A percentile compares a stretch with the other conserved stretches of the same genome.
These are phyloP conservation scores for Leucoagaricus sp. DNA, from an alignment of 1,284 basidiomycete genomes.

Conservation along the genomic window DNA sequence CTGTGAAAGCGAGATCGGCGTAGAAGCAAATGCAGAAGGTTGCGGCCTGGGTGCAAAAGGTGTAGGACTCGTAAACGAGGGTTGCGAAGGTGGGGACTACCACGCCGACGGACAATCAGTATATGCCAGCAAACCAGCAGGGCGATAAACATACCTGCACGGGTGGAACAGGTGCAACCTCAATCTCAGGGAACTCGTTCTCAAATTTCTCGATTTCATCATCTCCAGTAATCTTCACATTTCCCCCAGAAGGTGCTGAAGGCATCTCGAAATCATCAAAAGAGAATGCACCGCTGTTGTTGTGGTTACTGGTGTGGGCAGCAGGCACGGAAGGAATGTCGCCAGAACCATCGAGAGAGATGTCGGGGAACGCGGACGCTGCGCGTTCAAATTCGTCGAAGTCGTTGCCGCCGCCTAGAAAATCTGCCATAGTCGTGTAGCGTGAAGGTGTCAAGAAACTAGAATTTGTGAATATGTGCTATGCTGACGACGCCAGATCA, in stretches of 20 bases:
- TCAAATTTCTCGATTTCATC: conserved; percentile 92
- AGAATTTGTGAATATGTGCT: background rate
- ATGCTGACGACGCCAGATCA: conserved; percentile 8
- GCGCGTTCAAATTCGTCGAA: conserved; percentile 75
- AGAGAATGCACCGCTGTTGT: conserved; percentile 51
- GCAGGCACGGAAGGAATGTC: conserved; percentile 46
- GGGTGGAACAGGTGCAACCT: conserved; percentile 37
- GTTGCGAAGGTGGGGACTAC: conserved; percentile 23
- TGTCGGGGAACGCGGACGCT: conserved; percentile 84
- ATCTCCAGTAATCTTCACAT: conserved; percentile 81
- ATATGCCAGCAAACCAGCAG: background rate
- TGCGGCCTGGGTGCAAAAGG: conserved; percentile 76
- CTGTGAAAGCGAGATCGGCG: conserved; percentile 74
- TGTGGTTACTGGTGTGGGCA: conserved; percentile 27
- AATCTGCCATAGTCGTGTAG: conserved; percentile 5
- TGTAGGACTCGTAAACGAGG: conserved; percentile 48
- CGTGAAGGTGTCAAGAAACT: background rate
- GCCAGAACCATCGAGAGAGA: conserved; percentile 61
- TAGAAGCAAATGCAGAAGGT: conserved; percentile 64
- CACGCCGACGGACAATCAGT: conserved; percentile 6
- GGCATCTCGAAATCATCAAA: conserved; percentile 60
- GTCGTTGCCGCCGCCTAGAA: conserved; percentile 40
- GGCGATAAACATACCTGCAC: background rate
- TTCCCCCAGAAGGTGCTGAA: background rate
- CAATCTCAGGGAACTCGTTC: conserved; percentile 88